Evolutionary conservation across 2,329 filamentous ascomycete species (phyloP).

Genomic region (Trematosphaeria pertusa): DNA sequence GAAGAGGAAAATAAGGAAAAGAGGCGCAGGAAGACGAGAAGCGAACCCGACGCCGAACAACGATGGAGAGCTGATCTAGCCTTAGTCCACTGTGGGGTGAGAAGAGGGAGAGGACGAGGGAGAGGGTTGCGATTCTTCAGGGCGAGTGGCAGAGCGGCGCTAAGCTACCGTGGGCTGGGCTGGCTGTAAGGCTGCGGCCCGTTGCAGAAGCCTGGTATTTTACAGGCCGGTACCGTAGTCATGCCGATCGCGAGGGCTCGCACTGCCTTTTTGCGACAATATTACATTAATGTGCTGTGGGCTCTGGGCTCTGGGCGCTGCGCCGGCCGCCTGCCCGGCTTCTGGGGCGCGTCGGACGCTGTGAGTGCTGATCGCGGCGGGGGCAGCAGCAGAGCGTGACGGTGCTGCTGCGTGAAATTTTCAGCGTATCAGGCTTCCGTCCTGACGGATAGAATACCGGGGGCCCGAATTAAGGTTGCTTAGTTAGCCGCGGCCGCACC

Average conservation of each 20-base stretch:
- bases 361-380: background rate
- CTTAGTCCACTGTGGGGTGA: conserved; percentile 44
- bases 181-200: conserved; percentile 1
- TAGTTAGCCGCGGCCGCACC: background rate
- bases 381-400: background rate
- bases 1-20: conserved; percentile 48
- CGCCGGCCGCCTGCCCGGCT: too few relatives aligned
- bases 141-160: conserved; percentile 23
- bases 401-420: background rate
- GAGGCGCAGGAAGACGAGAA: conserved; percentile 41
- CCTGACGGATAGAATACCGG: background rate
- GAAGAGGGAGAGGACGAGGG: conserved; percentile 33
- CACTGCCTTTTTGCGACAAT: background rate
- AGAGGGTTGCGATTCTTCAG: conserved; percentile 36
- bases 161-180: conserved; percentile 13
- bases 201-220: conserved; percentile 8
- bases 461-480: background rate
- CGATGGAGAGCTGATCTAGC: conserved; percentile 38
- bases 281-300: too few relatives aligned
- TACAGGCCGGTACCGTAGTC: conserved; percentile 1
- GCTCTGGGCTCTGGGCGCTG: too few relatives aligned
- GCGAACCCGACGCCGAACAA: conserved; percentile 45
- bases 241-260: background rate
- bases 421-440: background rate
- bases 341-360: background rate